Evolutionary conservation across 208 protist genomes (phyloP).

Genomic region (Leishmania arabica): DNA sequence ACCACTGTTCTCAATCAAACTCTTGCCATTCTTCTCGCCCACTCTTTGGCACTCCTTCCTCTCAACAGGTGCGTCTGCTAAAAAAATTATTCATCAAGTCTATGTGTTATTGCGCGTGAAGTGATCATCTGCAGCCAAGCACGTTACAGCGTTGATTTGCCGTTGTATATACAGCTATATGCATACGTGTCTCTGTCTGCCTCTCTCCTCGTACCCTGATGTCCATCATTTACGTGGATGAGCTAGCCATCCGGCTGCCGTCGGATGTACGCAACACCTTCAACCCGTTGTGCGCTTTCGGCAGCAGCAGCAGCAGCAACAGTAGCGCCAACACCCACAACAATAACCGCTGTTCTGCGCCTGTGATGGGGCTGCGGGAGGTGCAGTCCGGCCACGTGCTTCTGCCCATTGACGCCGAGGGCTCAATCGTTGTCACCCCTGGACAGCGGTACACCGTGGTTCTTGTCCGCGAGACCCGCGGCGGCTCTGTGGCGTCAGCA

Average conservation of each 20-base stretch:
- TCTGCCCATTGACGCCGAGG: slow-evolving; percentile 68
- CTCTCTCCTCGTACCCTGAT: slow-evolving; percentile 12
- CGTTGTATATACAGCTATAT: too few relatives aligned
- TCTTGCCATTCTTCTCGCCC: neutral
- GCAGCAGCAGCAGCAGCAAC: slow-evolving; percentile 23
- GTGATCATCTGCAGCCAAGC: neutral
- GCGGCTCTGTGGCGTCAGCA: slow-evolving; percentile 3
- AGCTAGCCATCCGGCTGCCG: slow-evolving; percentile 56
- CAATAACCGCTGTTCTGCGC: slow-evolving; percentile 17
- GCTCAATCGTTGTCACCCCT: slow-evolving; percentile 66
- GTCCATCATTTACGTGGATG: slow-evolving; percentile 63
- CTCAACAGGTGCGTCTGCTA: neutral
- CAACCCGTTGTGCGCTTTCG: slow-evolving; percentile 74
- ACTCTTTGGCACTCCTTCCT: neutral
- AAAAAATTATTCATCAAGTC: neutral
- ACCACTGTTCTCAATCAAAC: neutral
- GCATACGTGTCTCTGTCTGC: neutral
- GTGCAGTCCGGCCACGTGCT: slow-evolving; percentile 46
- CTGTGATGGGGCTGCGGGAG: slow-evolving; percentile 55
- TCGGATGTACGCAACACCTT: slow-evolving; percentile 68
- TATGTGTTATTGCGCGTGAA: neutral
- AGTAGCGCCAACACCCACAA: slow-evolving; percentile 22
- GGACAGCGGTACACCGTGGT: slow-evolving; percentile 61
- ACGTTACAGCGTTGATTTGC: neutral
- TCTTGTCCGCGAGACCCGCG: slow-evolving; percentile 23